A percentile compares a stretch with the other conserved stretches of the same genome.
These are phyloP conservation scores for Teratosphaeria nubilosa DNA, from an alignment of 2,329 filamentous ascomycete species.

Conservation along the genomic window DNA sequence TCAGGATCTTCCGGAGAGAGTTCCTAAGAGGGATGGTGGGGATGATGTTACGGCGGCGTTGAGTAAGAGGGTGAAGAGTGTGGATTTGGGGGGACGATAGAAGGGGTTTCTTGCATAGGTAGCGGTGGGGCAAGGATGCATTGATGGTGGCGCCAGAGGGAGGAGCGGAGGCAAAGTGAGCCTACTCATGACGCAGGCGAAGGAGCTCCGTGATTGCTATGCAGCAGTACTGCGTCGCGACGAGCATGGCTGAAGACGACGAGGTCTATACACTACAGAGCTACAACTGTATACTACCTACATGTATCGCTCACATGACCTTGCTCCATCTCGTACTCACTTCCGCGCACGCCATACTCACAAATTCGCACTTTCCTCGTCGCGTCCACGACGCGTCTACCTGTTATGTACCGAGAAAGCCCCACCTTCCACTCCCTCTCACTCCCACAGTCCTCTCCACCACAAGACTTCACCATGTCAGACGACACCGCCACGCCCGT, in stretches of 20 bases:
- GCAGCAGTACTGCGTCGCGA: not conserved
- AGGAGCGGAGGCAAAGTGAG: not conserved
- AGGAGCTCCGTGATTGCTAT: not conserved
- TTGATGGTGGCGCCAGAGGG: not conserved
- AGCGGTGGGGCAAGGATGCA: not conserved
- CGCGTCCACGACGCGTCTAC: not conserved
- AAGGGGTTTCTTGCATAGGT: not conserved
- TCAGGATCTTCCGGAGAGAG: slow-evolving; percentile 93
- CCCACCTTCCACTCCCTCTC: slow-evolving; percentile 1
- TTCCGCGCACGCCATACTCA: not conserved
- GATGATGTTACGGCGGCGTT: slow-evolving; percentile 12
- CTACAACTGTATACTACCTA: not conserved
- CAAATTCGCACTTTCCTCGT: not conserved
- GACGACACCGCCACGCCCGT: slow-evolving; percentile 20
- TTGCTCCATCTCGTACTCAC: not conserved
- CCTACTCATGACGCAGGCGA: not conserved
- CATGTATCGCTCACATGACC: too few relatives aligned
- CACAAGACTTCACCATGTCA: slow-evolving; percentile 13
- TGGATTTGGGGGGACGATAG: slow-evolving; percentile 5
- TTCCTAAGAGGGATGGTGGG: slow-evolving; percentile 42
- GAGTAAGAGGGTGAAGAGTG: slow-evolving; percentile 22
- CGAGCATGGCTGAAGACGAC: not conserved
- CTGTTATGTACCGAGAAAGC: not conserved
- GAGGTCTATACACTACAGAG: not conserved
- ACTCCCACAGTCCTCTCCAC: not conserved